Base-by-base conservation (phyloP, 2,329 filamentous ascomycete species). In the Cladophialophora carrionii region DNA sequence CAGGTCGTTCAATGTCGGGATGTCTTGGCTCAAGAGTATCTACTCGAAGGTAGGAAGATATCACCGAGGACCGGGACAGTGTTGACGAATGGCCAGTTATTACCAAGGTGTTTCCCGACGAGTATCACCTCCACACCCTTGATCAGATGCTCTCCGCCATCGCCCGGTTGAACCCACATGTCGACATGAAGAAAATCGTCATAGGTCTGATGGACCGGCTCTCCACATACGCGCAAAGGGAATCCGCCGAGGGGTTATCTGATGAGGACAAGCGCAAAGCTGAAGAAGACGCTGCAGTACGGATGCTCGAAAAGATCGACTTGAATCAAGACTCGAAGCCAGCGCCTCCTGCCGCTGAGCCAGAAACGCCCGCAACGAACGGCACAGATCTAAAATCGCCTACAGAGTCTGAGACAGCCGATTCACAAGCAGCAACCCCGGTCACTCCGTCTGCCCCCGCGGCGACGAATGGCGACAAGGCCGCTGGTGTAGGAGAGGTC, bases 1-100 rank as follows among this genome's bases (percentile, higher is more conserved):
- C 95, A 99, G 79, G 94, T 99, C 63, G 95, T 99, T 12, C 95
- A 99, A 76, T 99, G 95, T 75, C 89, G 95, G 67, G 95, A 99
- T 81, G 93, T 99, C 14, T 81, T 99, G 68, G 95, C 95, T 37
- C 95, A 99, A 76, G 95, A 99, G 77, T 99, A 99, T 79, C 85
- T 99, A 12, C 83, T 99, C 57, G 95, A 99, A 84, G 85, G 85
- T 84, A 76, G 62, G 73, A 9, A 29, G 32, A 61, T 9, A 43
- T 9, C 2, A 22, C 71, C 67, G 31, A 34, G 6, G 4, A 5
- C 20, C 10, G 24, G 41, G 10, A 32, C 24, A 22, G 24, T 41
- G 56, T 60, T 64, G 41, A 49, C 49, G 37, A 32, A 8, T 17
- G 22, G 22, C 10, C 68, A 87, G 95, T 99, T 68, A 96, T 99